Percentiles rank a stretch among this genome's conserved stretches.
Conservation (phyloP, 768 basidiomycete species). For the Boletus sp. region DNA sequence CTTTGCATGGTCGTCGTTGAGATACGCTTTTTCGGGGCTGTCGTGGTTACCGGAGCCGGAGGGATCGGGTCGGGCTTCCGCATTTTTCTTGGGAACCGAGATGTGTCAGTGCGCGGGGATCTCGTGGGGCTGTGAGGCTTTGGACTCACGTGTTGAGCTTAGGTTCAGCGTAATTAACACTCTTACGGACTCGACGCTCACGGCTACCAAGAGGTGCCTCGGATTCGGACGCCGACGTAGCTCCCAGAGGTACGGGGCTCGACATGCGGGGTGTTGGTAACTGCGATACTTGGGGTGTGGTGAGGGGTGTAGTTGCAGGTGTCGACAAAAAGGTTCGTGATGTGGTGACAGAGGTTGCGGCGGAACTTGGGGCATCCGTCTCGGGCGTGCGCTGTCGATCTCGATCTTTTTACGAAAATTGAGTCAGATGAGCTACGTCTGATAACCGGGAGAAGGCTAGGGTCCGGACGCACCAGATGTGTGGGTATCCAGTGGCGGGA, state of each 20-base stretch:
- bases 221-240: conserved; percentile 34
- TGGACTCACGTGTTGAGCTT: conserved; percentile 79
- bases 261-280: conserved; percentile 53
- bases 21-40: conserved; percentile 44
- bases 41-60: conserved; percentile 30
- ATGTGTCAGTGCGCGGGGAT: conserved; percentile 6
- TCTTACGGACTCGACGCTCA: conserved; percentile 65
- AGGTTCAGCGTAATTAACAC: conserved; percentile 84
- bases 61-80: conserved; percentile 71
- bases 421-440: conserved; percentile 14
- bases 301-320: conserved; percentile 42
- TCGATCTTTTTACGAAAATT: conserved; percentile 27
- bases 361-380: conserved; percentile 35
- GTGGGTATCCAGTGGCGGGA: conserved; percentile 38
- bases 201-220: conserved; percentile 35
- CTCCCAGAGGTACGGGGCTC: conserved; percentile 40
- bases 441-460: neutral
- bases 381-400: conserved; percentile 39
- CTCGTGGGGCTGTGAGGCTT: neutral
- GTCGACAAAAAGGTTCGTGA: conserved; percentile 42
- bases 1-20: conserved; percentile 34
- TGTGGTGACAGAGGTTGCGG: conserved; percentile 34
- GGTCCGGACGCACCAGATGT: conserved; percentile 32
- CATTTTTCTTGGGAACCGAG: conserved; percentile 66
- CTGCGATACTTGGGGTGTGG: conserved; percentile 34